Base-by-base conservation (phyloP, 257 asterid species). In the Rubia yunnanensis region DNA sequence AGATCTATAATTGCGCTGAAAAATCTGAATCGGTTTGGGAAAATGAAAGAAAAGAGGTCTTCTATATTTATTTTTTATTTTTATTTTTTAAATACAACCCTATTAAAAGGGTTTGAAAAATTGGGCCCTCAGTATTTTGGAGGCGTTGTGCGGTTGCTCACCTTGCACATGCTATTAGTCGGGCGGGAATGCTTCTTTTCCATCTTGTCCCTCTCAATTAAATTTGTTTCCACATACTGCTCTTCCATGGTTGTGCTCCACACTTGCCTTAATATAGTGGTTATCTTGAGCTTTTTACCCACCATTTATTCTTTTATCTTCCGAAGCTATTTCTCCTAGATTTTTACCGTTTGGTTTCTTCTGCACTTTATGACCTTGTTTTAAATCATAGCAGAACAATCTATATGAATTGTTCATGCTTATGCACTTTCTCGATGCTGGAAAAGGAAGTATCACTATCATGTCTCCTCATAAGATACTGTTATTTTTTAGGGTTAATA, bases 381-480 rank as follows among this genome's bases (percentile, higher is more conserved):
- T 35, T 75, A 44, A 56, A 80, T 70, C 67, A 57, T 74, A 81
- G 84, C 97, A 94, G 99, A 94, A 94, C 83, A 88, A 94, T 82
- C 77, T 94, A 84, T 97, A 94, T 67, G 99, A 94, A 67, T 95
- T 94, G 67, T 94, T 94, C 81, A 90, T 94, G 99, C 99, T 94
- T 66, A 94, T 94, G 99, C 99, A 94, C 83, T 94, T 94, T 85
- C 97, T 94, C 69, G 99, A 94, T 77, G 95, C 97, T 69, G 97
- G 97, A 64, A 94, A 94, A 96, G 98, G 88, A 36, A 9, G 60
- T 46, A 30, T 14, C 48, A 5, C 48, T 30, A 2, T 64, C 39
- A 10, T 9, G 20, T 0, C 27, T 44, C 7, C 38, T 46, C 44
- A 18, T 17, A 15, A 24, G n/a, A 13, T 11, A 63, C 7, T 38